Base-by-base conservation (phyloP, 1,284 basidiomycete genomes). In the Microbotryum intermedium region DNA sequence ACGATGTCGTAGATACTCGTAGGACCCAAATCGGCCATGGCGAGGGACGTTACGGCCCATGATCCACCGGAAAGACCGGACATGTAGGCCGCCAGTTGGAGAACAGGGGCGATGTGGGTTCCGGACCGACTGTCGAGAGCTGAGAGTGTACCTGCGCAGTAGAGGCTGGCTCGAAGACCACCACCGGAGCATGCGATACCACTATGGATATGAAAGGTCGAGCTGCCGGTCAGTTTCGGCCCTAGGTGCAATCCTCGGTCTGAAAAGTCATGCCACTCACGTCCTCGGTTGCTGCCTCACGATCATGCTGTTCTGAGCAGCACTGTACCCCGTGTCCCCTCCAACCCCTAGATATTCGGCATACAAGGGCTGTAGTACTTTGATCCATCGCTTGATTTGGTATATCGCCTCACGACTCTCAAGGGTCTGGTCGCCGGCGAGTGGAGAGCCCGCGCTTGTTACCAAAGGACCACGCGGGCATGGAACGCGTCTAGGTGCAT, bases 41-140 rank as follows among this genome's bases (percentile, higher is more conserved):
- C 44, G n/a, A 65, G 16, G 2, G 59, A 62, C 10, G 60, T 54
- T n/a, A 68, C 58, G 30, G 60, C 54, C 66, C 68, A 69, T 0
- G 60, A 62, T 6, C 66, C 68, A 80, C 84, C 84, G 58, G 83
- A 85, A 0, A 86, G 75, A 1, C 80, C 83, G 4, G 80, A 70
- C 21, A 84, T 71, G 73, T 86, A 86, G 2, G 82, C 81, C 8
- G 81, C 72, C 26, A 84, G 81, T 70, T 86, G 84, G 42, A 85
- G 74, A 1, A 87, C 72, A 1, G 84, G 84, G 4, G 84, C 85
- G 11, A 83, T 76, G 2, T 53, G 57, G 13, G 79, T 77, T 6
- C 74, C 72, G 64, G 87, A 84, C 39, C 85, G 75, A 4, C 77
- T 78, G 72, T 86, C 85, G 26, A 87, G 73, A 0, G 76, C 84